These are phyloP conservation scores for Haematococcus lacustris DNA, from an alignment of 139 green algal genomes.

Conservation along the genomic window DNA sequence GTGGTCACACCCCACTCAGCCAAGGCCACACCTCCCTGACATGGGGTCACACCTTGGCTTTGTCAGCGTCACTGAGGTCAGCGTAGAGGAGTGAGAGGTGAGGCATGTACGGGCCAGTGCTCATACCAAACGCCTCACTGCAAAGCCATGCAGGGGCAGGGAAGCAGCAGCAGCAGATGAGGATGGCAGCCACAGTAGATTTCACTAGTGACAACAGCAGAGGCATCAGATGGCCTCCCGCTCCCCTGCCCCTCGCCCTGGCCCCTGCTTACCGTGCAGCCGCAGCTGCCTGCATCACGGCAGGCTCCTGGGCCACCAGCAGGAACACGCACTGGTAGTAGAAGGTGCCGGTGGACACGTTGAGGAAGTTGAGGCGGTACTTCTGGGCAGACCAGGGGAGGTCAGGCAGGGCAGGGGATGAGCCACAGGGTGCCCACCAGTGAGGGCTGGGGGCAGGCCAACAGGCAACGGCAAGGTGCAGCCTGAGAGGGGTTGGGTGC, in stretches of 20 bases:
- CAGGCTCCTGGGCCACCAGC: conserved; percentile 7
- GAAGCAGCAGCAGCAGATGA: no score
- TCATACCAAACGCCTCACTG: conserved; percentile 14
- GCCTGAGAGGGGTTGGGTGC: background rate
- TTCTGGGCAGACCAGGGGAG: conserved; percentile 27
- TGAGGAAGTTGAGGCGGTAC: conserved; percentile 37
- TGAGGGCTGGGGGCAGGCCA: background rate
- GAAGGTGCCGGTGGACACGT: conserved; percentile 21
- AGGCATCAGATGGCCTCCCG: no score
- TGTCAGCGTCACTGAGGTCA: conserved; percentile 11
- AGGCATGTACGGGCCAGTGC: conserved; percentile 35
- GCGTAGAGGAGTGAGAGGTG: conserved; percentile 49
- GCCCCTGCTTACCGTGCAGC: no score
- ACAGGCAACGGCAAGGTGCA: background rate
- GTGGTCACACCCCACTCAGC: background rate
- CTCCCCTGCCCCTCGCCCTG: no score
- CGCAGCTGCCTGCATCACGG: no score
- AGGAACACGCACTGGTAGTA: conserved; percentile 35
- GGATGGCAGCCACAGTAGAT: no score
- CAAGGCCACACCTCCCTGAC: background rate
- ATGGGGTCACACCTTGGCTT: conserved; percentile 5
- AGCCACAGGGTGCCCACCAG: background rate
- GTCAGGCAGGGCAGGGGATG: no score
- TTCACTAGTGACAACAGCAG: no score
- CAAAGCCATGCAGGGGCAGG: no score